Conservation (phyloP, 257 asterid genomes). For the Rauvolfia tetraphylla region DNA sequence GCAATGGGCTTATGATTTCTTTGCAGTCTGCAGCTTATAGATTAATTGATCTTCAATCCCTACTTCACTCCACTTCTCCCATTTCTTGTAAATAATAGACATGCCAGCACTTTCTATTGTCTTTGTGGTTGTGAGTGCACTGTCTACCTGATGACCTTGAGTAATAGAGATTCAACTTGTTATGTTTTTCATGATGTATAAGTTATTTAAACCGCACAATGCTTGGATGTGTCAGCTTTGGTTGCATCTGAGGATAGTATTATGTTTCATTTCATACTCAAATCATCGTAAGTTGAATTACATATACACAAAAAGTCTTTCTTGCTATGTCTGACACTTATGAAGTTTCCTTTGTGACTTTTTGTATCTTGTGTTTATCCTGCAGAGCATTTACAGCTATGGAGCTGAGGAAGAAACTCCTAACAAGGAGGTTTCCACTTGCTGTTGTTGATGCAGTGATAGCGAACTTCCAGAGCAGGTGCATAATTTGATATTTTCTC, state of each 20-base stretch:
- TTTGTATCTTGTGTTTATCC: slow-evolving; percentile 22
- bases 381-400: slow-evolving; percentile 74
- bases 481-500: slow-evolving; percentile 7
- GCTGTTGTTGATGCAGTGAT: slow-evolving; percentile 57
- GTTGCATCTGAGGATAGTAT: background rate
- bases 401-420: slow-evolving; percentile 78
- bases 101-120: no score
- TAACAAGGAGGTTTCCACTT: slow-evolving; percentile 47
- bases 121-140: background rate
- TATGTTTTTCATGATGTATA: no score
- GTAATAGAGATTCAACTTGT: no score
- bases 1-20: background rate
- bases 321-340: slow-evolving; percentile 1
- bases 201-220: no score
- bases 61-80: background rate
- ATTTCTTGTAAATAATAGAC: background rate
- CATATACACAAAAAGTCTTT: background rate
- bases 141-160: no score
- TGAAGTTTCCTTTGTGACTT: slow-evolving; percentile 6
- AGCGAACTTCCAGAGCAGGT: slow-evolving; percentile 70
- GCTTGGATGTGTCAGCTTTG: background rate
- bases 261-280: background rate
- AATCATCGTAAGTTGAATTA: background rate
- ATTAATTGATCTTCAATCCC: background rate
- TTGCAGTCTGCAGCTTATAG: background rate